These are phyloP conservation scores for Trichoderma sp. DNA, from an alignment of 2,329 filamentous ascomycete genomes.

Conservation along the genomic window DNA sequence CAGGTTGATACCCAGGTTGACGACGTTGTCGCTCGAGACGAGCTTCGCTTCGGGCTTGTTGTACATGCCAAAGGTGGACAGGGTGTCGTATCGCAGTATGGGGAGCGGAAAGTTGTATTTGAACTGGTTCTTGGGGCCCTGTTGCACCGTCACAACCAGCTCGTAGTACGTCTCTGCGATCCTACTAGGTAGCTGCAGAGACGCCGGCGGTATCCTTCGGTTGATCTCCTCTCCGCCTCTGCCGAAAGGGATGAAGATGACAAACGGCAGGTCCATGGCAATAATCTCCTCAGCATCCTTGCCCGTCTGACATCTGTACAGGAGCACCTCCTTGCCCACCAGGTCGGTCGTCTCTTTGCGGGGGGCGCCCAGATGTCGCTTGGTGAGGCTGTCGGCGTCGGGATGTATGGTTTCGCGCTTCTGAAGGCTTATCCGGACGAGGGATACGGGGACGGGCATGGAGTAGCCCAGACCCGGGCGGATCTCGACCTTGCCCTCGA, in stretches of 20 bases:
- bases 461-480: slow-evolving; percentile 82
- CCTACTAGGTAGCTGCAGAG: slow-evolving; percentile 83
- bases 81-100: slow-evolving; percentile 88
- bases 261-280: slow-evolving; percentile 95
- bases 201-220: slow-evolving; percentile 86
- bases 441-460: slow-evolving; percentile 84
- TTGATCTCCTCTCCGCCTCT: slow-evolving; percentile 88
- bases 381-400: slow-evolving; percentile 89
- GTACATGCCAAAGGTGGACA: slow-evolving; percentile 99
- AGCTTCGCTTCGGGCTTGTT: slow-evolving; percentile 91
- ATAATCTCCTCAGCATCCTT: slow-evolving; percentile 86
- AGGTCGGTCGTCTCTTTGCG: slow-evolving; percentile 89
- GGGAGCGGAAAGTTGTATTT: slow-evolving; percentile 92
- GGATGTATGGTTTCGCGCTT: slow-evolving; percentile 96
- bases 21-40: slow-evolving; percentile 82
- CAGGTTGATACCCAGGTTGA: slow-evolving; percentile 87
- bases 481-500: slow-evolving; percentile 97
- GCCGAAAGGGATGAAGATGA: slow-evolving; percentile 95
- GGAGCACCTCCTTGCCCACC: slow-evolving; percentile 91
- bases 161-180: slow-evolving; percentile 98
- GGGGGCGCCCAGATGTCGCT: slow-evolving; percentile 86
- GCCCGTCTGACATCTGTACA: slow-evolving; percentile 83
- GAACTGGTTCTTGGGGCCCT: slow-evolving; percentile 82
- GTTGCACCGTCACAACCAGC: slow-evolving; percentile 92
- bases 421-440: slow-evolving; percentile 92